Conservation (phyloP, 192 early-diverging fungal genomes). For the Dissophora ornata region DNA sequence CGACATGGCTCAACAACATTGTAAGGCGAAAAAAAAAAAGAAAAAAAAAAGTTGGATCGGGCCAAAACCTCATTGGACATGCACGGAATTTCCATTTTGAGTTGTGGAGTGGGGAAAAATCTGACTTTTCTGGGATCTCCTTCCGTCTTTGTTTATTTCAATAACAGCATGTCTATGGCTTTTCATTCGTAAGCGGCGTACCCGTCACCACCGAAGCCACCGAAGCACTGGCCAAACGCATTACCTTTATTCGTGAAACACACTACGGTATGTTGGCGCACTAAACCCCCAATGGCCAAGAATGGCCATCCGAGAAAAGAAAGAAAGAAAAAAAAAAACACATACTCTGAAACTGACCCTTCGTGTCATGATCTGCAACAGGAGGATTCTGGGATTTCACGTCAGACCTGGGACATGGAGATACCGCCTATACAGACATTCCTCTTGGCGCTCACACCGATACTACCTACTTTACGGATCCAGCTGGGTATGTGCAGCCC, state of each 20-base stretch:
- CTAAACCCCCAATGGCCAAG: neutral
- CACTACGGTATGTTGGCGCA: slow-evolving; percentile 67
- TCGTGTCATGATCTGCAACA: slow-evolving; percentile 3
- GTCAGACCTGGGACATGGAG: slow-evolving; percentile 79
- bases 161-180: slow-evolving; percentile 70
- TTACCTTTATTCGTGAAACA: slow-evolving; percentile 81
- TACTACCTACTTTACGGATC: slow-evolving; percentile 90
- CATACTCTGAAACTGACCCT: too few relatives aligned
- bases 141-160: neutral
- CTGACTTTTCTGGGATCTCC: too few relatives aligned
- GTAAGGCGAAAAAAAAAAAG: too few relatives aligned
- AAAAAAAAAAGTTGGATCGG: slow-evolving; percentile 1
- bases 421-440: slow-evolving; percentile 84
- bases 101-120: too few relatives aligned
- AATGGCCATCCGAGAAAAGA: slow-evolving; percentile 9
- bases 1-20: slow-evolving; percentile 75
- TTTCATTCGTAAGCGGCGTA: slow-evolving; percentile 79
- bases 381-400: slow-evolving; percentile 82
- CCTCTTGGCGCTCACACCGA: slow-evolving; percentile 85
- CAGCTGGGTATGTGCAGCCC: slow-evolving; percentile 71
- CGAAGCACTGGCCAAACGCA: slow-evolving; percentile 68
- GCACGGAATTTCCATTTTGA: neutral
- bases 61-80: slow-evolving; percentile 2
- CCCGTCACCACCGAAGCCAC: slow-evolving; percentile 74
- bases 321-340: too few relatives aligned